These are phyloP conservation scores for Excoecaria agallocha DNA, from an alignment of 345 rosid species.

Conservation along the genomic window DNA sequence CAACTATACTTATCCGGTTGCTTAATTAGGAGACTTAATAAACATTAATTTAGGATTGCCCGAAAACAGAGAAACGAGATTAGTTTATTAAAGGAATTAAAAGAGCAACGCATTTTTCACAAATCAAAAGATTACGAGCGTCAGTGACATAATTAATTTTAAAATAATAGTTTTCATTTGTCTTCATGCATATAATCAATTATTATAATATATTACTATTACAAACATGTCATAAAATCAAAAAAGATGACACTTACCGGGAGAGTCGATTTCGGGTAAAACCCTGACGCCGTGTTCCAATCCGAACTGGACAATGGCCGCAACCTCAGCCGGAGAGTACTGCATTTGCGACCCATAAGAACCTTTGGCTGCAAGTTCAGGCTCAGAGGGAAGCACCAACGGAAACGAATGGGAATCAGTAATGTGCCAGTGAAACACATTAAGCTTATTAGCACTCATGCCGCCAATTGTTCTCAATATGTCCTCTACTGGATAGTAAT, in stretches of 20 bases:
- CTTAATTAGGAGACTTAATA: too few relatives aligned
- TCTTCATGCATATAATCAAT: too few relatives aligned
- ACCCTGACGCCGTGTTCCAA: constrained; percentile 78
- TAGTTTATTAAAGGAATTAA: too few relatives aligned
- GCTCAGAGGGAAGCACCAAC: constrained; percentile 68
- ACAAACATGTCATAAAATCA: too few relatives aligned
- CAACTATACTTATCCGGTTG: too few relatives aligned
- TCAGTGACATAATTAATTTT: too few relatives aligned
- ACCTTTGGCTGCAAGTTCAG: constrained; percentile 65
- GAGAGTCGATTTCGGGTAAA: constrained; percentile 79
- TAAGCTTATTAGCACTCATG: constrained; percentile 77
- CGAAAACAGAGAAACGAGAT: too few relatives aligned
- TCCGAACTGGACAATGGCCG: constrained; percentile 54
- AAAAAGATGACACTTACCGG: constrained; percentile 45
- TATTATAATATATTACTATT: too few relatives aligned
- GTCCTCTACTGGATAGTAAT: constrained; percentile 64
- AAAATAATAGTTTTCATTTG: too few relatives aligned
- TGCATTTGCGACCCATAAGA: constrained; percentile 61
- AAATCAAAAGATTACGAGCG: too few relatives aligned
- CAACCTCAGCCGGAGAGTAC: constrained; percentile 58
- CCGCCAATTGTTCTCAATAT: constrained; percentile 60
- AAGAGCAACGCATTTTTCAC: too few relatives aligned
- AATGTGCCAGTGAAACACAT: constrained; percentile 92
- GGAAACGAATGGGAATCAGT: constrained; percentile 90
- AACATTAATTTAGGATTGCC: too few relatives aligned